A percentile compares a stretch with the other conserved stretches of the same genome.
These are phyloP conservation scores for Centrapalus pauciflorus DNA, from an alignment of 129 eudicot genomes.

Conservation along the genomic window DNA sequence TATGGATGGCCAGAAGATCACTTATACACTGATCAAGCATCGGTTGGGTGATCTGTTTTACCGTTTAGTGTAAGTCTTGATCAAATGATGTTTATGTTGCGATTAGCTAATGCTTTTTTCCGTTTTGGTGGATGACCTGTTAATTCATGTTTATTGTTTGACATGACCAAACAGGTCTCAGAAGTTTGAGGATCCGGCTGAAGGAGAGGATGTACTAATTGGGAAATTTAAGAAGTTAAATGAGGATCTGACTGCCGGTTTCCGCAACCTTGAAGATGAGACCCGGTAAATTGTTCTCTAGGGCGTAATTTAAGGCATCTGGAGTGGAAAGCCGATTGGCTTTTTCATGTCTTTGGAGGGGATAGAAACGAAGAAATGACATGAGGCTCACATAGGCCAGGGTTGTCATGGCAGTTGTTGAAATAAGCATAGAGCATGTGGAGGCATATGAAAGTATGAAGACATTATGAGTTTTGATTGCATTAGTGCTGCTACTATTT, in stretches of 20 bases:
- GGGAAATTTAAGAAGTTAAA: slow-evolving; percentile 80
- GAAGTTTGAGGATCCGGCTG: slow-evolving; percentile 98
- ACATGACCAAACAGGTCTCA: slow-evolving; percentile 92
- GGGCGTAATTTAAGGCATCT: background rate
- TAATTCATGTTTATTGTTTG: background rate
- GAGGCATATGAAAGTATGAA: too few species aligned
- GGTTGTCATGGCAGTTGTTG: too few species aligned
- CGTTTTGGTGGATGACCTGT: background rate
- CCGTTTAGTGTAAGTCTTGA: slow-evolving; percentile 81
- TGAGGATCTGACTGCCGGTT: slow-evolving; percentile 86
- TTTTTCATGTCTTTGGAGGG: slow-evolving; percentile 19
- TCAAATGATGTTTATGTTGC: too few species aligned
- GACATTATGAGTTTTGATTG: too few species aligned
- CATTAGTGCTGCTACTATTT: too few species aligned
- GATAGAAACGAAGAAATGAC: too few species aligned
- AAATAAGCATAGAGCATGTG: too few species aligned
- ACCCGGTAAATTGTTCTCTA: slow-evolving; percentile 72
- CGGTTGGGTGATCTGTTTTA: slow-evolving; percentile 85
- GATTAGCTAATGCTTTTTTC: background rate
- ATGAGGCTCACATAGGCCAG: too few species aligned
- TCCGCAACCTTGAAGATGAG: slow-evolving; percentile 99
- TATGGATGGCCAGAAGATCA: slow-evolving; percentile 93
- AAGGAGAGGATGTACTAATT: slow-evolving; percentile 83
- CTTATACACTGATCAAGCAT: slow-evolving; percentile 81
- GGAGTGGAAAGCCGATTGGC: slow-evolving; percentile 14